A percentile compares a stretch with the other conserved stretches of the same genome.
phyloP scores from a whole-genome alignment of 2,329 filamentous ascomycete species.

The Graphilbum sp. region DNA sequence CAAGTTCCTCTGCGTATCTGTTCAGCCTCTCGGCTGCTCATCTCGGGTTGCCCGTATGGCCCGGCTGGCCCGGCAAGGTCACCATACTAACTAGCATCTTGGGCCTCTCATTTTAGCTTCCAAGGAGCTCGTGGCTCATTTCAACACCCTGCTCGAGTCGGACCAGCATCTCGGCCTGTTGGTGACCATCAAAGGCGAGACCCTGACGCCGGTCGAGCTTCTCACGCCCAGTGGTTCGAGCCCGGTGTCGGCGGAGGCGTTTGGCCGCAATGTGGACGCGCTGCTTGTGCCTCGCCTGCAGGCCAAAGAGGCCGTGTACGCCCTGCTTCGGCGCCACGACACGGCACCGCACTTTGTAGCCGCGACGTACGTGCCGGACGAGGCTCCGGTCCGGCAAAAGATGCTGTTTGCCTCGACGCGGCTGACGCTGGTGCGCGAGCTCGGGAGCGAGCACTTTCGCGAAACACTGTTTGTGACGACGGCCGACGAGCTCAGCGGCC shows the following conservation, averaged over 20 bases:
- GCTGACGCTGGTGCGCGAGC: constrained; percentile 57
- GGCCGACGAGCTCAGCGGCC: constrained; percentile 48
- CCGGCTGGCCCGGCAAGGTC: no score
- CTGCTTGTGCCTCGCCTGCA: constrained; percentile 47
- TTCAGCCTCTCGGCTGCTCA: no score
- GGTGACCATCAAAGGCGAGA: constrained; percentile 52
- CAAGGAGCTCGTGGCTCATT: constrained; percentile 57
- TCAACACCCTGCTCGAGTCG: constrained; percentile 50
- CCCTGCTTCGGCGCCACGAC: constrained; percentile 55
- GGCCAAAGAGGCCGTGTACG: constrained; percentile 52
- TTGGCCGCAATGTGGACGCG: constrained; percentile 42
- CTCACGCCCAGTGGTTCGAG: constrained; percentile 36
- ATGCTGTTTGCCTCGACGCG: constrained; percentile 72
- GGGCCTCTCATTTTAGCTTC: constrained; percentile 44
- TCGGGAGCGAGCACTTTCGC: constrained; percentile 63
- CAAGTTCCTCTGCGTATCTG: constrained; percentile 18
- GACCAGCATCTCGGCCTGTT: constrained; percentile 51
- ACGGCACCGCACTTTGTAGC: constrained; percentile 43
- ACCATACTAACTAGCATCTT: no score
- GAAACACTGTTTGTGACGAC: constrained; percentile 61
- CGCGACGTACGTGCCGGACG: constrained; percentile 64
- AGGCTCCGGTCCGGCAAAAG: constrained; percentile 67
- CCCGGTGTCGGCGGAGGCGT: constrained; percentile 31
- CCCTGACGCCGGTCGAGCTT: constrained; percentile 42
- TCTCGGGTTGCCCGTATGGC: no score